Percentiles rank a stretch among this genome's conserved stretches.
These are phyloP conservation scores for Chlorella sp. DNA, from an alignment of 139 green algal genomes.

Conservation along the genomic window DNA sequence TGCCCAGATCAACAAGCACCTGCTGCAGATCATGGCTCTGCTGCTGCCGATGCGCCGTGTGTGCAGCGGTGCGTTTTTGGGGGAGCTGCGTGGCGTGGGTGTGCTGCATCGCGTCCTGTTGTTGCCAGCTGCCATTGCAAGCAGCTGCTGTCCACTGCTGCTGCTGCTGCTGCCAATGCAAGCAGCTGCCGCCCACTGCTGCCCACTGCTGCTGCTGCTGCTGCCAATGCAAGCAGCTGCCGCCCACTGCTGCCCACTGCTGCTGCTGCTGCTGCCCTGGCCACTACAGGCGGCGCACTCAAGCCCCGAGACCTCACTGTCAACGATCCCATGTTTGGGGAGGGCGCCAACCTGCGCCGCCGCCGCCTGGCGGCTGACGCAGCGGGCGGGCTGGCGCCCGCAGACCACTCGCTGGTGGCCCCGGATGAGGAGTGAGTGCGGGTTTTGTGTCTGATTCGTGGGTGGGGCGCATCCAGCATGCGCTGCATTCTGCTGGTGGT, in stretches of 20 bases:
- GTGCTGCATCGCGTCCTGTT: not conserved
- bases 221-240: not conserved
- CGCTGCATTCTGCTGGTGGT: not conserved
- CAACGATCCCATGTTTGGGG: conserved; percentile 22
- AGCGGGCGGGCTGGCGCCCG: not conserved
- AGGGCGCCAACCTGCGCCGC: not conserved
- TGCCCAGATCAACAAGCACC: conserved; percentile 48
- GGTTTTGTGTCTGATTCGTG: too few relatives aligned
- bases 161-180: too few relatives aligned
- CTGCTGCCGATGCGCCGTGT: conserved; percentile 76
- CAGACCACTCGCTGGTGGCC: conserved; percentile 20
- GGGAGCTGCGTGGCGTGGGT: not conserved
- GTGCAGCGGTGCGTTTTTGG: conserved; percentile 53
- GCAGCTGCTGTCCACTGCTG: too few relatives aligned
- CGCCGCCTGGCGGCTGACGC: not conserved
- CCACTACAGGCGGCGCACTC: conserved; percentile 11
- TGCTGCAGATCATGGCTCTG: conserved; percentile 76
- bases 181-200: not conserved
- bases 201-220: too few relatives aligned
- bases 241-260: not conserved
- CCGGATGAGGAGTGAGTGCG: conserved; percentile 49
- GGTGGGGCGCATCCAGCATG: not conserved
- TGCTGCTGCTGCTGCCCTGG: not conserved
- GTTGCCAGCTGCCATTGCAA: too few relatives aligned
- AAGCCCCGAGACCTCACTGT: not conserved